Base-by-base conservation (phyloP, 2,329 filamentous ascomycete genomes). In the Aspergillus sp. region DNA sequence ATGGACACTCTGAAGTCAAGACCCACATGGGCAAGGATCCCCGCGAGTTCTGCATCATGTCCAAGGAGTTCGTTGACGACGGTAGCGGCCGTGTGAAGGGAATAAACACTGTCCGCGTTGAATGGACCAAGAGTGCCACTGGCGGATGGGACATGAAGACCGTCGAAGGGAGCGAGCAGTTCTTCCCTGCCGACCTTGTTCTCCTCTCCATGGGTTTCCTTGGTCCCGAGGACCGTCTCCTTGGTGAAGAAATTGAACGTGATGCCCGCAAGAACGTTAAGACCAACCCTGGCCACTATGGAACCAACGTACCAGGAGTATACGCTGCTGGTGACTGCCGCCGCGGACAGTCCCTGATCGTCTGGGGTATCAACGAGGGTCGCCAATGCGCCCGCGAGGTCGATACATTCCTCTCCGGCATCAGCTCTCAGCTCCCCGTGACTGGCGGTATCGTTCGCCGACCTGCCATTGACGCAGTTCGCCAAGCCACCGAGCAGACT, bases 91-190 rank as follows among this genome's bases (percentile, higher is more conserved):
- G 89, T 64, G 91, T 98, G 71, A 96, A 92, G 82, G 93, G 93
- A 63, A 96, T 98, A 83, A 96, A 95, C 79, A 96, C 92, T 44
- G 86, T 95, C 58, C 91, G 93, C 54, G 93, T 98, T 44, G 93
- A 97, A 75, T 98, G 93, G 93, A 95, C 91, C 67, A 95, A 93
- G 82, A 91, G 87, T 54, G 83, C 90, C 27, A 88, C 86, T 61
- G 93, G 93, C 64, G 93, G 93, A 45, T 98, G 93, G 93, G 93
- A 97, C 77, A 97, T 98, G 92, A 96, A 96, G 84, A 93, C 96
- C 76, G 83, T 96, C 33, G 93, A 96, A 65, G 92, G 90, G 39
- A 93, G 89, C 61, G 90, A 96, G 80, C 87, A 97, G 73, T 96
- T 96, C 83, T 97, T 97, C 89, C 91, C 91, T 39, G 93, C 93